Evolutionary conservation across 441 rosid genomes (phyloP).

Genomic region (Croton setiger): DNA sequence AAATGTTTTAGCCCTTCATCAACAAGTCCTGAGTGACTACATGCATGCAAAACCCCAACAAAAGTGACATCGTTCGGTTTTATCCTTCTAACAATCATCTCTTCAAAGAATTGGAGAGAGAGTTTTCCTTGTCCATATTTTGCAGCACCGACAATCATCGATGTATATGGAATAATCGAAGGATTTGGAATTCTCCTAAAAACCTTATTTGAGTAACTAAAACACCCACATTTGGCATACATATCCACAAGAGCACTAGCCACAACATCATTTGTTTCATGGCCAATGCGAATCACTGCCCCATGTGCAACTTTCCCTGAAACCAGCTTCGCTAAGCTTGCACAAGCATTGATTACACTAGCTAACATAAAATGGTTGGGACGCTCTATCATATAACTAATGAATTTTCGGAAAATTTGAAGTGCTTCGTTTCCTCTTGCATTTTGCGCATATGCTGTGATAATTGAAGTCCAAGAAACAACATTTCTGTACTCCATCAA

Average conservation of each 20-base stretch:
- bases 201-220: slow-evolving; percentile 49
- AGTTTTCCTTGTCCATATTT: slow-evolving; percentile 63
- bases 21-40: slow-evolving; percentile 77
- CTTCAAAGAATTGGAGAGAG: slow-evolving; percentile 53
- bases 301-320: slow-evolving; percentile 64
- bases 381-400: slow-evolving; percentile 16
- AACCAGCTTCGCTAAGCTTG: slow-evolving; percentile 59
- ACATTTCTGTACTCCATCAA: slow-evolving; percentile 52
- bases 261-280: slow-evolving; percentile 48
- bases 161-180: slow-evolving; percentile 64
- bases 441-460: slow-evolving; percentile 66
- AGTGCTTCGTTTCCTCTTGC: slow-evolving; percentile 68
- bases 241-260: slow-evolving; percentile 70
- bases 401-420: slow-evolving; percentile 50
- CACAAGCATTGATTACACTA: slow-evolving; percentile 64
- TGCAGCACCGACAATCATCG: slow-evolving; percentile 74
- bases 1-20: slow-evolving; percentile 55
- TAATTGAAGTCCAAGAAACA: slow-evolving; percentile 81
- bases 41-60: slow-evolving; percentile 64
- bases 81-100: slow-evolving; percentile 53
- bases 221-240: slow-evolving; percentile 72
- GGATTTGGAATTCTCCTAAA: slow-evolving; percentile 47
- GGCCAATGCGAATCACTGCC: slow-evolving; percentile 44
- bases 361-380: slow-evolving; percentile 65
- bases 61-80: slow-evolving; percentile 71